Conservation (phyloP, 371 early-diverging fungal genomes). For the Syncephalastrum contaminatum region DNA sequence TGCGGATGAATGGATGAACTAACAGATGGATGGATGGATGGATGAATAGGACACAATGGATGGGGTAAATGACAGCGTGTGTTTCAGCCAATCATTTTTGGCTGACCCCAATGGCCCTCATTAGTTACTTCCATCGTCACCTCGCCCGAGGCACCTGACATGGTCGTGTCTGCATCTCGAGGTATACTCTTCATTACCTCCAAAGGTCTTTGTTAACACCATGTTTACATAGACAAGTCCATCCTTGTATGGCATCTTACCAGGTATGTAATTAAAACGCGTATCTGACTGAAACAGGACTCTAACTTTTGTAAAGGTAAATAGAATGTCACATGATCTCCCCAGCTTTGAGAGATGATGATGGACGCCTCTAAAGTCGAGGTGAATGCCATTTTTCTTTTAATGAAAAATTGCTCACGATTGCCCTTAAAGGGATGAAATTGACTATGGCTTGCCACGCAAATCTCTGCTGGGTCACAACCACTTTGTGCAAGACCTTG, state of each 20-base stretch:
- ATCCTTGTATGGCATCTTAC: constrained; percentile 95
- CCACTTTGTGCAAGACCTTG: constrained; percentile 97
- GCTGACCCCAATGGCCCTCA: neutral
- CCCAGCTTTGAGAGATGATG: neutral
- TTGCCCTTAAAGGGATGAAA: constrained; percentile 68
- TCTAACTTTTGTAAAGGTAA: no score
- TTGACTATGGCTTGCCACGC: constrained; percentile 89
- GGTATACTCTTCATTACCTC: constrained; percentile 4
- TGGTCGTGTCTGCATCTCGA: constrained; percentile 17
- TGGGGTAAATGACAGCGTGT: neutral
- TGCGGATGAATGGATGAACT: constrained; percentile 33
- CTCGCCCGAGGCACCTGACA: constrained; percentile 15
- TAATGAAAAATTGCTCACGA: constrained; percentile 21
- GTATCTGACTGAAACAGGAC: no score
- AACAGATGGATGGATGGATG: constrained; percentile 16
- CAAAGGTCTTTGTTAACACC: neutral
- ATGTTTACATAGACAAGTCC: constrained; percentile 74
- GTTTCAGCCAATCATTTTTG: neutral
- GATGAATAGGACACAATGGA: constrained; percentile 15
- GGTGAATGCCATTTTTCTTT: constrained; percentile 20
- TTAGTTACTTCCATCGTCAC: constrained; percentile 18
- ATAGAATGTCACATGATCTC: no score
- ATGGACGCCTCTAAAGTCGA: constrained; percentile 12
- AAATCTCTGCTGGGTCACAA: constrained; percentile 94
- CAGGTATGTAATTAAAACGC: constrained; percentile 32